A percentile compares a stretch with the other conserved stretches of the same genome.
Conservation (phyloP, 345 rosid genomes). For the Odontarrhena argentea region DNA sequence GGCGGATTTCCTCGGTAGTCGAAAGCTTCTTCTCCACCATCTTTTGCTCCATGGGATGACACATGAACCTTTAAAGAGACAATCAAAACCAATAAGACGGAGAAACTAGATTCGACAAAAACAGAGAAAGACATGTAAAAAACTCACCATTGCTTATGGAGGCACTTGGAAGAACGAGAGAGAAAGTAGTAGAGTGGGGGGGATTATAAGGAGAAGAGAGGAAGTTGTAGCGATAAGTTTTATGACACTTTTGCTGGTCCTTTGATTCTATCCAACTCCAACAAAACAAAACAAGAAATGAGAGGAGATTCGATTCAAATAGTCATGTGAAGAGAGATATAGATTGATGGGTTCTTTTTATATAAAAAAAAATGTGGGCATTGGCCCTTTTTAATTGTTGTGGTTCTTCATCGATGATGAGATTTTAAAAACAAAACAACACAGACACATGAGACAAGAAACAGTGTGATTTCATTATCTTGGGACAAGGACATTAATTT, state of each 20-base stretch:
- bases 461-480: conserved; percentile 33
- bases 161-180: conserved; percentile 5
- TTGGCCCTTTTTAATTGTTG: conserved; percentile 23
- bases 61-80: conserved; percentile 40
- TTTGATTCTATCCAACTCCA: conserved; percentile 36
- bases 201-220: conserved; percentile 33
- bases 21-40: conserved; percentile 46
- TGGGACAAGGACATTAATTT: conserved; percentile 28
- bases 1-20: conserved; percentile 67
- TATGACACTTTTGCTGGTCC: conserved; percentile 31
- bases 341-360: conserved; percentile 32
- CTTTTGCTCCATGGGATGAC: conserved; percentile 47
- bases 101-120: conserved; percentile 6
- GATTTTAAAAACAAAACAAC: conserved; percentile 30
- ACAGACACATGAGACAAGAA: conserved; percentile 31
- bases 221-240: conserved; percentile 26
- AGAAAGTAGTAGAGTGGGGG: conserved; percentile 21
- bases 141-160: conserved; percentile 38
- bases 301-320: conserved; percentile 29
- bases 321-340: conserved; percentile 34
- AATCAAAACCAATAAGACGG: conserved; percentile 50
- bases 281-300: conserved; percentile 41
- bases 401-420: conserved; percentile 25
- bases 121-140: conserved; percentile 6
- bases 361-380: conserved; percentile 22